Evolutionary conservation across 805 yeast genomes (phyloP), one percentile per base, ranked within the genome.

Genomic region (Sugiyamaella chiloensis): DNA sequence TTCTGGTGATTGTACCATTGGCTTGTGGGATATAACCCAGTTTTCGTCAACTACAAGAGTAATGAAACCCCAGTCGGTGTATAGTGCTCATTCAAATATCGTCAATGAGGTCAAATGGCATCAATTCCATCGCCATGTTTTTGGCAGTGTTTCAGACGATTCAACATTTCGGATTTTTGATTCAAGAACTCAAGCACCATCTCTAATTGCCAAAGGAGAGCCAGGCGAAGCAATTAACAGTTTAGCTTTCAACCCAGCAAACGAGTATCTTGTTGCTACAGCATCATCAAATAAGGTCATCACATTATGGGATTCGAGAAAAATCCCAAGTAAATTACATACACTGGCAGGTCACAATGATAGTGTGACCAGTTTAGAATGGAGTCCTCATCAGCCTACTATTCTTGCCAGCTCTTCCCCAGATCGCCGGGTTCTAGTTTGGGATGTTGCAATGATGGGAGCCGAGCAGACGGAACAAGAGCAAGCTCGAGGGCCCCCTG

Each of bases 101-200:
- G 74, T 83, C 12, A 90, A 89, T 61, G 90, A 83, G 56, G 71
- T 85, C 1, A 75, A 81, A 46, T 89, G 90, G 88, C 68, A 77
- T 46, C 76, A 78, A 2, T 64, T 66, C 29, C 89, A 87, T 58
- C 80, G 78, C 51, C 69, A 80, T 0, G 55, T 87, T 1, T 73
- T 88, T 48, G 80, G 78, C 1, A 63, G 78, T 1, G 90, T 80
- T 1, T 86, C 88, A 32, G 96, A 90, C 53, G 77, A 75, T 42
- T 76, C 78, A 5, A 51, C 53, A 2, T 62, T 79, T 26, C 72
- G 72, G 40, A 39, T 85, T 1, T 73, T 70, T 57, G 95, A 87
- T 60, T 67, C 69, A 1, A 70, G 95, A 59, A 37, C 40, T 1
- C 24, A 40, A n/a, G 19, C 51, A 8, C 43, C 52, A 26, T 44